These are phyloP conservation scores for Endogone sp. DNA, from an alignment of 192 early-diverging fungal genomes.

Conservation along the genomic window DNA sequence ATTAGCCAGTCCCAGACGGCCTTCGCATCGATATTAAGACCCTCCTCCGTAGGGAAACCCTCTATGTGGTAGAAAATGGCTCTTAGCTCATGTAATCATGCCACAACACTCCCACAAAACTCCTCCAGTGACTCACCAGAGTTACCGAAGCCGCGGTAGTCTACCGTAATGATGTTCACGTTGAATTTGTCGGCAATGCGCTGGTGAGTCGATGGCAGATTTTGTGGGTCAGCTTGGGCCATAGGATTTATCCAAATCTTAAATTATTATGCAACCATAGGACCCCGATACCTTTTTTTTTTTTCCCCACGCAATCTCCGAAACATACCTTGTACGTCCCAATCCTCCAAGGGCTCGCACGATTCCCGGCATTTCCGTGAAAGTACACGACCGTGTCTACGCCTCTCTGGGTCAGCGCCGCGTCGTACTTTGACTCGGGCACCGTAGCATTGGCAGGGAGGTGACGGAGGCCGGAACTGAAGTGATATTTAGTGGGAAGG, in stretches of 20 bases:
- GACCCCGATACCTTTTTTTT: background rate
- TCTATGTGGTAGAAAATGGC: too few species aligned
- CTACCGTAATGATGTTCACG: conserved; percentile 25
- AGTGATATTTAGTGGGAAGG: conserved; percentile 24
- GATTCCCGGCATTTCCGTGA: conserved; percentile 36
- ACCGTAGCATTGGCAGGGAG: background rate
- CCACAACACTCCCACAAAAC: too few species aligned
- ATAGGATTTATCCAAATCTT: background rate
- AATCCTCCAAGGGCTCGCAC: conserved; percentile 27
- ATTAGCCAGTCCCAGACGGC: conserved; percentile 20
- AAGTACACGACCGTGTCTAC: conserved; percentile 36
- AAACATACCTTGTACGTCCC: conserved; percentile 28
- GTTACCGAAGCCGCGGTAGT: conserved; percentile 39
- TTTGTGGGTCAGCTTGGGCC: conserved; percentile 2
- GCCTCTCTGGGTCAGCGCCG: conserved; percentile 11
- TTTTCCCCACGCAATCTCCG: too few species aligned
- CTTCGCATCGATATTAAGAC: conserved; percentile 19
- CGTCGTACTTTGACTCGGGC: conserved; percentile 12
- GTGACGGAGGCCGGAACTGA: conserved; percentile 10
- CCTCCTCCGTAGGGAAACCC: conserved; percentile 27
- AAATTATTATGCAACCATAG: background rate
- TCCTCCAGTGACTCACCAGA: conserved; percentile 27
- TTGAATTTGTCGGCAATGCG: conserved; percentile 12
- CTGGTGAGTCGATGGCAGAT: conserved; percentile 1
- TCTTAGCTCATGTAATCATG: too few species aligned